Evolutionary conservation across 2,329 filamentous ascomycete genomes (phyloP), one percentile per base, ranked within the genome.

Genomic region (Phaeoacremonium minimum): DNA sequence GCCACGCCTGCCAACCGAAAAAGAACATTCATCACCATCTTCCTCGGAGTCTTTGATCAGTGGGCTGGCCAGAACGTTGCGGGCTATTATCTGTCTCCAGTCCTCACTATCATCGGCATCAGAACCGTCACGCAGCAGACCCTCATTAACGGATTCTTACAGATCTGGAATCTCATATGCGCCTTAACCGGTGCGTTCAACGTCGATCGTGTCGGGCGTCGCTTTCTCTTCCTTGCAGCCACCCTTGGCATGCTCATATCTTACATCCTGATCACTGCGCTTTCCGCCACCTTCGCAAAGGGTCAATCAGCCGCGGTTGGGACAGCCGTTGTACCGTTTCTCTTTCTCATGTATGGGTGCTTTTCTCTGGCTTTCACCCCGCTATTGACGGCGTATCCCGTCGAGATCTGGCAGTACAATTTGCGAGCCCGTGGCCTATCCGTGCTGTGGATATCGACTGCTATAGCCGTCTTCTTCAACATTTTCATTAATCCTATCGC

Each of bases 331-430:
- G 19, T 34, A 7, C 32, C 32, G 17, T 34, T 34, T 22, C 32
- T 34, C 19, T 34, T 34, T 13, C 17, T 34, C 8, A 20, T 34
- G 17, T 34, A 34, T 28, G 32, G 32, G 7, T 26, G 12, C 19
- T 34, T 9, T 15, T 19, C 17, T 15, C 7, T 28, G 19, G 32
- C 32, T 16, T 34, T 19, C n/a, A 41, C 38, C 8, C 41, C 41
- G 20, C 42, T 64, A 19, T 45, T 61, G 14, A 50, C 58, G 11
- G 52, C 51, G 4, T 63, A 72, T 50, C 60, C 61, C 2, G 60
- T 63, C 36, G 68, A 73, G 43, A 70, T 73, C 42, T 49, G 69
- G 38, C 67, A 67, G 5, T 72, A 64, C 55, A 61, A 60, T 40
- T 62, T 71, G 37, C 66, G 68, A 32, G 64, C 66, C 41, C 69